phyloP scores from a whole-genome alignment of 2,329 filamentous ascomycete species.

The Sclerotinia minor region DNA sequence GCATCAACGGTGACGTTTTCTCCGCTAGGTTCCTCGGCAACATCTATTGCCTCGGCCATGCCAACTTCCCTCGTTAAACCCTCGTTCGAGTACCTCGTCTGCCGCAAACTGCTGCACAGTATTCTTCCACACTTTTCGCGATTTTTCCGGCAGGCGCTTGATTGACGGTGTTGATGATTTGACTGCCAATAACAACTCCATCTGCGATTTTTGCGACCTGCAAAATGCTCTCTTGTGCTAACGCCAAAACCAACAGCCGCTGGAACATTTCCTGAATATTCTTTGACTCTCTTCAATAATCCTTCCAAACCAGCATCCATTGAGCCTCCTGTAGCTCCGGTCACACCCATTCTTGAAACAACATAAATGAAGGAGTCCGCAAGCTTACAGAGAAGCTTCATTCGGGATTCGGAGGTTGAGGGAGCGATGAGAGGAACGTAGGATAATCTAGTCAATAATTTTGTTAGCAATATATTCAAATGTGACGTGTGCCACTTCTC shows the following conservation, averaged over 20 bases:
- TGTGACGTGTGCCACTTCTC: not conserved
- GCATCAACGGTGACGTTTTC: conserved; percentile 65
- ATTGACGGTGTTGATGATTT: conserved; percentile 82
- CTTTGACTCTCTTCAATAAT: conserved; percentile 81
- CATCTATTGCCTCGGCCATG: conserved; percentile 66
- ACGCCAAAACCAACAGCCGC: conserved; percentile 95
- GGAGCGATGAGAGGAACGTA: conserved; percentile 98
- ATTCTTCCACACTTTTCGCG: conserved; percentile 76
- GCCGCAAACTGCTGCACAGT: conserved; percentile 73
- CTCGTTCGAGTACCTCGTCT: conserved; percentile 46
- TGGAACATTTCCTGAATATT: conserved; percentile 86
- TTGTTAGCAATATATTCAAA: conserved; percentile 25
- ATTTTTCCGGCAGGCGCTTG: conserved; percentile 66
- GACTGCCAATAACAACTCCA: conserved; percentile 93
- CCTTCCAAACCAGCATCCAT: conserved; percentile 80
- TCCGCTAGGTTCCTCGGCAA: conserved; percentile 59
- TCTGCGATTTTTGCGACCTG: conserved; percentile 82
- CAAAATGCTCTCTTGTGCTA: conserved; percentile 89
- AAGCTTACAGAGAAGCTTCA: conserved; percentile 94
- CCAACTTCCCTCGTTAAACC: conserved; percentile 62
- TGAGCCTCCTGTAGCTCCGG: conserved; percentile 74
- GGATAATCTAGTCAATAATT: conserved; percentile 61
- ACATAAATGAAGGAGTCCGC: conserved; percentile 99
- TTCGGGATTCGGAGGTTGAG: conserved; percentile 85
- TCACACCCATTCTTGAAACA: conserved; percentile 95